Evolutionary conservation across 768 basidiomycete genomes (phyloP), one percentile per base, ranked within the genome.

Genomic region (Symmetrospora coprosmae): DNA sequence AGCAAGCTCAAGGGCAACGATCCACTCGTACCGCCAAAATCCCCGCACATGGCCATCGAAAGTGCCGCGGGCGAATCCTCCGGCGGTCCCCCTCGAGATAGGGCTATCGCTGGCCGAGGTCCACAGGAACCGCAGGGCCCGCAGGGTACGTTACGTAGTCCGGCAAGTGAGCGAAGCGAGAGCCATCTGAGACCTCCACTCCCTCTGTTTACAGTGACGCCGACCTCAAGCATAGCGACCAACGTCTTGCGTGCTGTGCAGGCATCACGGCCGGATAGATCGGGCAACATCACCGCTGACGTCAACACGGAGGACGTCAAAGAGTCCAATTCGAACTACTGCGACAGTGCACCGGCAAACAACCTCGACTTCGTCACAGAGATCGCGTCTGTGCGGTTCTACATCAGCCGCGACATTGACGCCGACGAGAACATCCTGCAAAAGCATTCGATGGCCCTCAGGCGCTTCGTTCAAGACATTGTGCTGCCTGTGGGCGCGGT

Each of bases 181-280:
- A n/a, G n/a, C n/a, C n/a, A n/a, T n/a, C n/a, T n/a, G n/a, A n/a
- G n/a, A n/a, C n/a, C n/a, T n/a, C n/a, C n/a, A n/a, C n/a, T n/a
- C n/a, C n/a, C 30, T 50, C 21, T 4, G 11, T 21, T 8, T 52
- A 40, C 39, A 58, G 66, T 65, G 5, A 67, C 66, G 2, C 63
- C 65, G 38, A 56, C 62, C 0, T 60, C 55, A 11, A 61, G 64
- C 1, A 68, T 69, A 33, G 59, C 61, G 13, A 49, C 56, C 17
- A 68, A 69, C 43, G 56, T 69, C 9, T 48, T 63, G 11, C 45
- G 68, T 50, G 69, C 53, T 40, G 69, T 61, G 64, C 72, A 59
- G 52, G 73, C 74, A 0, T 72, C 73, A n/a, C 66, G 72, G 17
- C 72, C 75, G 2, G 72, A 74, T 40, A 67, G 63, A 14, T 66